Percentiles rank a stretch among this genome's conserved stretches.
phyloP scores from a whole-genome alignment of 2,329 filamentous ascomycete species.

The Xylariaceae sp. region DNA sequence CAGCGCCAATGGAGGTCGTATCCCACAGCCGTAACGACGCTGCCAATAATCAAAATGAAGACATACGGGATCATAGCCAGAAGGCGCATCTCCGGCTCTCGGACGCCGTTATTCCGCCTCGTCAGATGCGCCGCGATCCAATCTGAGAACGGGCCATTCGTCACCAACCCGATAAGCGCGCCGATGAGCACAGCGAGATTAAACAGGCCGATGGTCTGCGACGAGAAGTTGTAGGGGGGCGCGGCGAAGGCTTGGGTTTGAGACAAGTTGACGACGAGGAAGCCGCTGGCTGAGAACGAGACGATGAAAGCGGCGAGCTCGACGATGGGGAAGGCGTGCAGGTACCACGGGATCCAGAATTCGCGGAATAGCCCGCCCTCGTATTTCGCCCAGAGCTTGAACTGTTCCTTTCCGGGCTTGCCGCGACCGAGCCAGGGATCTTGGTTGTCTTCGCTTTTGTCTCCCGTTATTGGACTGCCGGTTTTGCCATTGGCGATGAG shows the following conservation, averaged over 20 bases:
- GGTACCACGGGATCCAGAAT: constrained; percentile 25
- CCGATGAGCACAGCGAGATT: constrained; percentile 44
- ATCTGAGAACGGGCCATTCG: constrained; percentile 41
- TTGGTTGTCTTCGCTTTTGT: neutral
- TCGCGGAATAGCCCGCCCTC: constrained; percentile 22
- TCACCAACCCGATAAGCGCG: constrained; percentile 36
- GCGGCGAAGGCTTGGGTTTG: constrained; percentile 43
- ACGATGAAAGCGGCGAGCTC: constrained; percentile 26
- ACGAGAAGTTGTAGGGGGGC: constrained; percentile 42
- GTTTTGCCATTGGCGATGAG: too few relatives aligned
- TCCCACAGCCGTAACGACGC: constrained; percentile 43
- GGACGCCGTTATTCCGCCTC: constrained; percentile 37
- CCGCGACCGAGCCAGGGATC: neutral
- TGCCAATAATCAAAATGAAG: constrained; percentile 39
- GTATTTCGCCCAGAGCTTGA: constrained; percentile 1
- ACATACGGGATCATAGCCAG: constrained; percentile 40
- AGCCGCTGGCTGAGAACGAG: constrained; percentile 30
- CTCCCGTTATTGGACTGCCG: too few relatives aligned
- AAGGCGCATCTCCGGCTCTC: constrained; percentile 44
- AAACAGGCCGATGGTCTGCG: constrained; percentile 42
- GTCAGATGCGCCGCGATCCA: constrained; percentile 37
- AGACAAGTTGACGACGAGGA: constrained; percentile 49
- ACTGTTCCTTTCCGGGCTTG: neutral
- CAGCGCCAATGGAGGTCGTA: constrained; percentile 45
- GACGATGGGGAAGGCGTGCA: constrained; percentile 30